A percentile compares a stretch with the other conserved stretches of the same genome.
These are phyloP conservation scores for Auriscalpium vulgare DNA, from an alignment of 768 basidiomycete genomes.

Conservation along the genomic window DNA sequence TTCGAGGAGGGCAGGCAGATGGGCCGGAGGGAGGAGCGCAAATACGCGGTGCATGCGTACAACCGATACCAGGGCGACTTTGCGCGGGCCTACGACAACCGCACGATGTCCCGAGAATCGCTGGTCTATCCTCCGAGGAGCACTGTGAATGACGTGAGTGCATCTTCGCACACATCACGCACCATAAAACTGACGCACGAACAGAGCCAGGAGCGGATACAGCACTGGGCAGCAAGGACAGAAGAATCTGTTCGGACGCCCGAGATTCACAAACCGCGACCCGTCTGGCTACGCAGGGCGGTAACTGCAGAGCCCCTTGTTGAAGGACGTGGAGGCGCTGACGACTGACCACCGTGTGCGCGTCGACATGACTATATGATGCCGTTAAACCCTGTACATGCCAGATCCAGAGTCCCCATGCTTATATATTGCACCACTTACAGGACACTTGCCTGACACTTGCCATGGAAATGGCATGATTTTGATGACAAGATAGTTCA, in stretches of 20 bases:
- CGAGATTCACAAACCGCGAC: conserved; percentile 3
- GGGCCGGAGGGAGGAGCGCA: conserved; percentile 9
- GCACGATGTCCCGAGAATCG: neutral
- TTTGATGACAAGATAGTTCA: too few species aligned
- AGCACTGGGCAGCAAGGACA: conserved; percentile 12
- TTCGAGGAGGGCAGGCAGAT: conserved; percentile 8
- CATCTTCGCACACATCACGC: neutral
- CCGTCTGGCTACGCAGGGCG: conserved; percentile 7
- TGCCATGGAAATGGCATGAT: too few species aligned
- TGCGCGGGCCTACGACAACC: neutral
- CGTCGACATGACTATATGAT: too few species aligned
- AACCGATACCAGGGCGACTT: conserved; percentile 2
- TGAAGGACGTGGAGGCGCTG: neutral
- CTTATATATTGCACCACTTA: too few species aligned
- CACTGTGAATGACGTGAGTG: neutral
- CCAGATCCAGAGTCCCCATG: too few species aligned
- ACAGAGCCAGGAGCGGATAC: conserved; percentile 13
- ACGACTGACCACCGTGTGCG: too few species aligned
- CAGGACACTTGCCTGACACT: too few species aligned
- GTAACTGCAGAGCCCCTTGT: conserved; percentile 19
- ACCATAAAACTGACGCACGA: neutral
- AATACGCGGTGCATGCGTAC: neutral
- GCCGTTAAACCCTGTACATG: too few species aligned
- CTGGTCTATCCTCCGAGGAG: neutral
- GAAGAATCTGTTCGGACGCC: conserved; percentile 10